Evolutionary conservation across 352 stramenopile species (phyloP).

Genomic region (Phytophthora vignae): DNA sequence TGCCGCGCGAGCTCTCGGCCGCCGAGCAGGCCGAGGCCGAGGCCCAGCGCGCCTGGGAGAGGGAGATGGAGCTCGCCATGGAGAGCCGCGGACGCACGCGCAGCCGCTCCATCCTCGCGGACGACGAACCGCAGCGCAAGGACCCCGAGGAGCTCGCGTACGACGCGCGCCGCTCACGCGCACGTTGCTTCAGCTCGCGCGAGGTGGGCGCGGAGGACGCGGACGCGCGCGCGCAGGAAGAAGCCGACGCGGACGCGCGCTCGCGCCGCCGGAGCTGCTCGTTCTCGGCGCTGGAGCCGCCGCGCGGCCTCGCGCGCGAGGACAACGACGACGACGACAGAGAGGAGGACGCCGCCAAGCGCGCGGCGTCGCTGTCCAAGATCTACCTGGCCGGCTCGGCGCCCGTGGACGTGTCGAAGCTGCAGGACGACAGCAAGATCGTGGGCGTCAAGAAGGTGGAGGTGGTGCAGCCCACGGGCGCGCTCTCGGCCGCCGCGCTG

Average conservation of each 20-base stretch:
- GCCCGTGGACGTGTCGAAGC: slow-evolving; percentile 81
- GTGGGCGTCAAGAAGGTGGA: slow-evolving; percentile 80
- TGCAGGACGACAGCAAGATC: slow-evolving; percentile 83
- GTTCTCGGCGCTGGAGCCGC: slow-evolving; percentile 46
- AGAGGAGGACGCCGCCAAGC: slow-evolving; percentile 57
- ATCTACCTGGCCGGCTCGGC: slow-evolving; percentile 87
- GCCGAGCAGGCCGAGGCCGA: slow-evolving; percentile 57
- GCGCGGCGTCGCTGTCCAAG: slow-evolving; percentile 80
- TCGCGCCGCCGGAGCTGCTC: slow-evolving; percentile 66
- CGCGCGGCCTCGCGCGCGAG: not conserved
- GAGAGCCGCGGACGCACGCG: slow-evolving; percentile 76
- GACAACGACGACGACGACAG: slow-evolving; percentile 5
- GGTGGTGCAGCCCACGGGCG: slow-evolving; percentile 75
- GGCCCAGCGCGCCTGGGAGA: slow-evolving; percentile 71
- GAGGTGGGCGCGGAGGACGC: not conserved
- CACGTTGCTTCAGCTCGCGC: slow-evolving; percentile 62
- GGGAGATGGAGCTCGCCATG: slow-evolving; percentile 85
- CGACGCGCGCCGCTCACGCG: slow-evolving; percentile 40
- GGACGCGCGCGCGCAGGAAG: not conserved
- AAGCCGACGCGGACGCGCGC: slow-evolving; percentile 9
- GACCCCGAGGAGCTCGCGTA: not conserved
- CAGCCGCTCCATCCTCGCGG: slow-evolving; percentile 82
- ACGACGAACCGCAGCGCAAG: slow-evolving; percentile 35
- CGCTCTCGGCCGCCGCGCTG: slow-evolving; percentile 78
- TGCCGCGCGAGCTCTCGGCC: slow-evolving; percentile 5